phyloP scores from a whole-genome alignment of 2,329 filamentous ascomycete species.

The Ascochyta pisi region DNA sequence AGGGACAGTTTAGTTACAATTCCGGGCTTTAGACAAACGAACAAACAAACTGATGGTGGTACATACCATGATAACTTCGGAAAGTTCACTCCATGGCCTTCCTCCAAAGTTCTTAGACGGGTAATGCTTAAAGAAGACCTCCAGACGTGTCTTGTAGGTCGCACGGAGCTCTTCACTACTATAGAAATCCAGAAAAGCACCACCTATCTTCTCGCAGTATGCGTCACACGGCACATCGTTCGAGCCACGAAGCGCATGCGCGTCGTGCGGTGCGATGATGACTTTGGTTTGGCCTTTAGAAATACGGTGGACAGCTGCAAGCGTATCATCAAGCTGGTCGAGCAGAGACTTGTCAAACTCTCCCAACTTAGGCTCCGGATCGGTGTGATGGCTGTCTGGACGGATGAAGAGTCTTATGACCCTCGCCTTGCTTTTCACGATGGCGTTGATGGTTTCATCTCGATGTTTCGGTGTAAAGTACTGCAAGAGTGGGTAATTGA shows the following conservation, averaged over 20 bases:
- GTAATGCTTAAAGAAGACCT: slow-evolving; percentile 46
- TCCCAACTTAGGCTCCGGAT: slow-evolving; percentile 41
- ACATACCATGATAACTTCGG: slow-evolving; percentile 43
- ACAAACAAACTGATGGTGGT: background rate
- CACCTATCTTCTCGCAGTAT: slow-evolving; percentile 42
- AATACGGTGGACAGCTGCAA: slow-evolving; percentile 45
- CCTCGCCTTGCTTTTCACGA: slow-evolving; percentile 39
- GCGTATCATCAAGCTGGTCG: slow-evolving; percentile 45
- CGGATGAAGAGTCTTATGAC: slow-evolving; percentile 46
- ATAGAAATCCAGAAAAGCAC: slow-evolving; percentile 47
- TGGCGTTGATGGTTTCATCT: slow-evolving; percentile 38
- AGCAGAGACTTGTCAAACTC: slow-evolving; percentile 42
- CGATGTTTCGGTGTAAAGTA: slow-evolving; percentile 37
- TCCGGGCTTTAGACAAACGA: background rate
- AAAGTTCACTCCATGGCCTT: slow-evolving; percentile 38
- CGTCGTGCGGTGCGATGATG: slow-evolving; percentile 46
- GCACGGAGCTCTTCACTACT: slow-evolving; percentile 37
- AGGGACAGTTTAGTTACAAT: background rate
- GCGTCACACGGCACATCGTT: slow-evolving; percentile 45
- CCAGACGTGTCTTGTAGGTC: slow-evolving; percentile 41
- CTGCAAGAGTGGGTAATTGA: slow-evolving; percentile 44
- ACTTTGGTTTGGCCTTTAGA: slow-evolving; percentile 47
- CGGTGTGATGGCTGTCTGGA: slow-evolving; percentile 36
- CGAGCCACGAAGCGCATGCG: slow-evolving; percentile 40
- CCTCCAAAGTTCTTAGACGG: slow-evolving; percentile 44